These are phyloP conservation scores for Globisporangium spiculum DNA, from an alignment of 352 stramenopile genomes.

Conservation along the genomic window DNA sequence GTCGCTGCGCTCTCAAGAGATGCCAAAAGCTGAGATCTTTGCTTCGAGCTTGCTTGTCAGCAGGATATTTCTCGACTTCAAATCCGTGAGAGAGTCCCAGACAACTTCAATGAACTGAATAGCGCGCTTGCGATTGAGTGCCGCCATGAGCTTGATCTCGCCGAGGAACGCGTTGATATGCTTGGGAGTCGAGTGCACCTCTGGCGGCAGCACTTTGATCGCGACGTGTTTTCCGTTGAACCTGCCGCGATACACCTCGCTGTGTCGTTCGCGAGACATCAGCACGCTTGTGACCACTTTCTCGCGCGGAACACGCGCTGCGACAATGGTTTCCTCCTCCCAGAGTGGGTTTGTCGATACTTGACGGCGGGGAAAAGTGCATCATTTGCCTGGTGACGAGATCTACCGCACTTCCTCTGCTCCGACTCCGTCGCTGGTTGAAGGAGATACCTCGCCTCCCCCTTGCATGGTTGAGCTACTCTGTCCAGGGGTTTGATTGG, in stretches of 20 bases:
- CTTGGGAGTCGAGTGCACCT: slow-evolving; percentile 40
- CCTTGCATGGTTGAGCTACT: too few species aligned
- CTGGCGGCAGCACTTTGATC: slow-evolving; percentile 55
- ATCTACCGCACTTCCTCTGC: too few species aligned
- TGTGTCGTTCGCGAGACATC: slow-evolving; percentile 14
- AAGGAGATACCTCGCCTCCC: too few species aligned
- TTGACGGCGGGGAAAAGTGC: too few species aligned
- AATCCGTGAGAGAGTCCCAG: slow-evolving; percentile 47
- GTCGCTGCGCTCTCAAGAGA: slow-evolving; percentile 33
- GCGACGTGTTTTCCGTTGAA: slow-evolving; percentile 50
- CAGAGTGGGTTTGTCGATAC: background rate
- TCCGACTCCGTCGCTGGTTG: too few species aligned
- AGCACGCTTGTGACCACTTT: background rate
- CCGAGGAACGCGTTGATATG: slow-evolving; percentile 48
- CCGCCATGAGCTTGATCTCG: slow-evolving; percentile 58
- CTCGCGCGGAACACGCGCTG: background rate
- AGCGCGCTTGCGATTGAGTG: slow-evolving; percentile 58
- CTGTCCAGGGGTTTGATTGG: too few species aligned
- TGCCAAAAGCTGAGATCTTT: slow-evolving; percentile 59
- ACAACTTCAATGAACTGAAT: slow-evolving; percentile 62
- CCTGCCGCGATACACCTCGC: slow-evolving; percentile 20
- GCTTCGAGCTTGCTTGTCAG: slow-evolving; percentile 28
- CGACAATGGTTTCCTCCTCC: slow-evolving; percentile 1
- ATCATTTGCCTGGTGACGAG: too few species aligned
- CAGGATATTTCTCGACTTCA: slow-evolving; percentile 65